These are phyloP conservation scores for Grammothele lineata DNA, from an alignment of 768 basidiomycete genomes.

Conservation along the genomic window DNA sequence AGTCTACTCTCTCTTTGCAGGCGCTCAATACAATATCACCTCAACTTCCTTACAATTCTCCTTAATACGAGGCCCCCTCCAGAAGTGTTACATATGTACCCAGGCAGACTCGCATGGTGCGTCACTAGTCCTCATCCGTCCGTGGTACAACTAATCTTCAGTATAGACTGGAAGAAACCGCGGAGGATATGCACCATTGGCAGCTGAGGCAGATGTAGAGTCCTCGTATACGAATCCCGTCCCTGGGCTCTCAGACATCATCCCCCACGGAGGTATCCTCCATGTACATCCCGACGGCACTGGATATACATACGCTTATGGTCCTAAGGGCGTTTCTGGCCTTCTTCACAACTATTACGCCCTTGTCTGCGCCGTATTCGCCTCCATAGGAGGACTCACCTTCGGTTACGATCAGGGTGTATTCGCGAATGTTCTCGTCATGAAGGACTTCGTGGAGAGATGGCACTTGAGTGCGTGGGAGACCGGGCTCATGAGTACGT, in stretches of 20 bases:
- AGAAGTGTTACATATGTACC: too few species aligned
- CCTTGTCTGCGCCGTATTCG: conserved; percentile 66
- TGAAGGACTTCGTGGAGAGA: conserved; percentile 63
- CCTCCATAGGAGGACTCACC: conserved; percentile 70
- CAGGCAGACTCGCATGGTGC: too few species aligned
- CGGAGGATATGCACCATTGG: conserved; percentile 5
- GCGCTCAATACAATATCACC: too few species aligned
- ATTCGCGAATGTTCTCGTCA: conserved; percentile 82
- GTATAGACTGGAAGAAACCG: neutral
- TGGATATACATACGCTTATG: conserved; percentile 65
- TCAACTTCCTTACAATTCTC: too few species aligned
- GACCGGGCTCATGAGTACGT: conserved; percentile 74
- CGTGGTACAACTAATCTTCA: too few species aligned
- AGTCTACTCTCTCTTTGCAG: too few species aligned
- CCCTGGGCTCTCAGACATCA: neutral
- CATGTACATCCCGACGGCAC: conserved; percentile 18
- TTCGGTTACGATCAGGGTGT: conserved; percentile 88
- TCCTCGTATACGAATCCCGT: too few species aligned
- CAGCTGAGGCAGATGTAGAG: neutral
- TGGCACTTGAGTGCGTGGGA: conserved; percentile 74
- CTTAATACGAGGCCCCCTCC: too few species aligned
- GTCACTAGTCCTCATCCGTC: too few species aligned
- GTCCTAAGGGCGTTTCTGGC: conserved; percentile 63
- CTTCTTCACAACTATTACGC: conserved; percentile 62
- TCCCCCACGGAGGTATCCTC: conserved; percentile 16